phyloP scores from a whole-genome alignment of 2,329 filamentous ascomycete genomes.

The Xylaria sp. region DNA sequence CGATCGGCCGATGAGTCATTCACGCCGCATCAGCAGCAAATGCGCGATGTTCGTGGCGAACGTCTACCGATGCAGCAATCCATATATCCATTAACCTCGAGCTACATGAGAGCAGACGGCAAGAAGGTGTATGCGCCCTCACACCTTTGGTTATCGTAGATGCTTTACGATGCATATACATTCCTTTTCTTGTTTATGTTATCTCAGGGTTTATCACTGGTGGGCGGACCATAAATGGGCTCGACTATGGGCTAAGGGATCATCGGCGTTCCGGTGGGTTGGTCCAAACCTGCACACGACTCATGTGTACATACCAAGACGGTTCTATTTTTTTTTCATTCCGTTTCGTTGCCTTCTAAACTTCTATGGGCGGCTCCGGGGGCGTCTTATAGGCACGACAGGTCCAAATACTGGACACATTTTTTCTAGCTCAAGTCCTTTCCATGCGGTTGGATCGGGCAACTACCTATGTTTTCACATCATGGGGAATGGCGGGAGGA shows the following conservation, averaged over 20 bases:
- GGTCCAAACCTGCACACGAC: conserved; percentile 1
- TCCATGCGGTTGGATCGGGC: background rate
- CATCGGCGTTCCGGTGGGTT: conserved; percentile 16
- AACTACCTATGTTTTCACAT: background rate
- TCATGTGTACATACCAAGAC: conserved; percentile 20
- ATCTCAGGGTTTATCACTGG: background rate
- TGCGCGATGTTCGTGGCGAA: conserved; percentile 35
- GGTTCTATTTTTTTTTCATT: conserved; percentile 6
- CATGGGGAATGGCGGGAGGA: background rate
- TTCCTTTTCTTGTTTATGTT: background rate
- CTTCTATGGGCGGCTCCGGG: background rate
- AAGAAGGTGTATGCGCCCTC: conserved; percentile 21
- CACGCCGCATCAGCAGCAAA: conserved; percentile 31
- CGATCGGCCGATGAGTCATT: conserved; percentile 37
- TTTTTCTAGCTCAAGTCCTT: background rate
- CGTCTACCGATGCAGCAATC: conserved; percentile 29
- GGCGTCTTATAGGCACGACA: background rate
- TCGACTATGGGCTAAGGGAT: conserved; percentile 1
- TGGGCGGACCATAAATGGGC: conserved; percentile 1
- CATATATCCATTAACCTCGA: conserved; percentile 9
- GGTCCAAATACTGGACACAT: conserved; percentile 1
- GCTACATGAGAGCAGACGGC: conserved; percentile 36
- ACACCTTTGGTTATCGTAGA: conserved; percentile 26
- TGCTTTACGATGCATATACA: background rate
- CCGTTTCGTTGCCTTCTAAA: background rate